Base-by-base conservation (phyloP, 768 basidiomycete genomes). In the Daedalea quercina region DNA sequence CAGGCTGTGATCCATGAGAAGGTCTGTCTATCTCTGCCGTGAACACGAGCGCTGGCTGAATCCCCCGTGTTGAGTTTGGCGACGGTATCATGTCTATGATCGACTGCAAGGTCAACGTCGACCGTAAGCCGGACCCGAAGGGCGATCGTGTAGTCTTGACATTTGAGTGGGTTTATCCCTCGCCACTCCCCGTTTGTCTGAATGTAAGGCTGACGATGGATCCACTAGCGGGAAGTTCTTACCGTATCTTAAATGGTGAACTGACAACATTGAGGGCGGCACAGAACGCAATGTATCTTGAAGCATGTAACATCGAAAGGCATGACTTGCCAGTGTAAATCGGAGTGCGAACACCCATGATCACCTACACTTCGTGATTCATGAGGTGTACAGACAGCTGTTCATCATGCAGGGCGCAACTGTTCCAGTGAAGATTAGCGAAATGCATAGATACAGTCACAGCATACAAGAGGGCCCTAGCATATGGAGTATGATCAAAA, bases 71-170 rank as follows among this genome's bases (percentile, higher is more conserved):
- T 11, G 47, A 87, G 85, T 90, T 90, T 57, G 89, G 89, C 4
- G 89, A 91, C 60, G 88, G 89, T 3, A 90, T 91, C 55, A 90
- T 90, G 87, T 87, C 85, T 19, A 87, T 90, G 85, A 89, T 90
- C 53, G 88, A 91, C 65, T 90, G 88, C 68, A 82, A 79, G 58
- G 75, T 90, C 55, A 74, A 73, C 44, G 72, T 90, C 43, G 73
- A 79, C 55, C 80, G 74, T 70, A 90, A 90, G 65, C 73, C 76
- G 15, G 80, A 90, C 60, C 86, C 87, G 15, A 87, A 84, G 61
- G 88, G 88, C 33, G 87, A 90, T 59, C 85, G 89, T 42, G 84
- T 90, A 9, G 60, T 89, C 17, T 71, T 91, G 54, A 90, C 84
- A 1, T 89, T 90, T 57, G 87, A 91, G 88, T 90, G 60, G 58